Evolutionary conservation across 2,329 filamentous ascomycete genomes (phyloP).

Genomic region (Monilinia vaccinii-corymbosi): DNA sequence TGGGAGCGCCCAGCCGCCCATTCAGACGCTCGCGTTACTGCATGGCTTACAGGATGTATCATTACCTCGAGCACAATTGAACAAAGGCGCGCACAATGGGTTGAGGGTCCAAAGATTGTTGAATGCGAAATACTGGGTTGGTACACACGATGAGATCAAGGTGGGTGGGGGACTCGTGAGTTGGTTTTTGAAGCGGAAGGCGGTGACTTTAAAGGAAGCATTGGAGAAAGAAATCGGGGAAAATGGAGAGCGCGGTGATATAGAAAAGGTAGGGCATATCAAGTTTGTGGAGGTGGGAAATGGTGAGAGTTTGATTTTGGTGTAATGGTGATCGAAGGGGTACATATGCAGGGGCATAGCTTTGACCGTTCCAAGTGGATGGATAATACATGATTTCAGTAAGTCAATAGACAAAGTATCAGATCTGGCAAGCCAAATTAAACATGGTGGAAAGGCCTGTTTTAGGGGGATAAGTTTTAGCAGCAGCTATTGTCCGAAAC

Average conservation of each 20-base stretch:
- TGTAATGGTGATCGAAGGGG: constrained; percentile 2
- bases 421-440: background rate
- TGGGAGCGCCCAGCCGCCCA: constrained; percentile 34
- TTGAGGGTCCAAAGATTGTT: constrained; percentile 44
- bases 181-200: constrained; percentile 38
- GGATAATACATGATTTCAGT: no score
- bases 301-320: constrained; percentile 20
- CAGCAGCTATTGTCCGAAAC: background rate
- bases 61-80: constrained; percentile 43
- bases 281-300: constrained; percentile 20
- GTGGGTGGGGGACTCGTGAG: constrained; percentile 48
- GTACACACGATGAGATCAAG: constrained; percentile 58
- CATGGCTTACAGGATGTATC: constrained; percentile 56
- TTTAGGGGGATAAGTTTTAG: background rate
- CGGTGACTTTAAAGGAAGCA: constrained; percentile 37
- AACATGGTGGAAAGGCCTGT: background rate
- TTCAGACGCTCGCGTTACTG: constrained; percentile 48
- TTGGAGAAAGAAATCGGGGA: constrained; percentile 31
- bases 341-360: background rate
- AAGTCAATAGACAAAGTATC: background rate
- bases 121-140: constrained; percentile 52
- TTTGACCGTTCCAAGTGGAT: background rate
- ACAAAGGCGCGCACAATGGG: constrained; percentile 54
- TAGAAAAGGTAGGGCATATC: constrained; percentile 14
- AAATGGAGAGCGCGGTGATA: constrained; percentile 7